Conservation (phyloP, 768 basidiomycete species). For the Fomitopsis serialis region DNA sequence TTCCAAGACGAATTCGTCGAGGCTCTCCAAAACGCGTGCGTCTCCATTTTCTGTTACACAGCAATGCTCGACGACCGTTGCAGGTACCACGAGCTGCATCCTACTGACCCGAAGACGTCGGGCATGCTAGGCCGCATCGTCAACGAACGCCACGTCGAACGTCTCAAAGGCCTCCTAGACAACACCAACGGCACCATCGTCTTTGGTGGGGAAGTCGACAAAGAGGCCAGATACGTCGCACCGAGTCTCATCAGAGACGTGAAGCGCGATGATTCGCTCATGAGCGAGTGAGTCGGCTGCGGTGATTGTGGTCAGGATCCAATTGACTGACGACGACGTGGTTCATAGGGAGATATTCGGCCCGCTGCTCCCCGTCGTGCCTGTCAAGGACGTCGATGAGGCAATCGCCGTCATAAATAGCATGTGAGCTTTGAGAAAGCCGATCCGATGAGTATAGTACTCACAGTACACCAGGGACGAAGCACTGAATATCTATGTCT, state of each 20-base stretch:
- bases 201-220: constrained; percentile 58
- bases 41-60: too few species aligned
- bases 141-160: constrained; percentile 45
- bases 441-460: too few species aligned
- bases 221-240: constrained; percentile 52
- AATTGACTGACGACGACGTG: neutral
- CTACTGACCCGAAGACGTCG: constrained; percentile 34
- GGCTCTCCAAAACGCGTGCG: constrained; percentile 40
- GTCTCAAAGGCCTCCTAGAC: constrained; percentile 59
- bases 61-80: too few species aligned
- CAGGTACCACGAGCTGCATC: constrained; percentile 56
- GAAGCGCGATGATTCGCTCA: constrained; percentile 57
- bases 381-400: constrained; percentile 63
- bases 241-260: constrained; percentile 71
- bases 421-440: too few species aligned
- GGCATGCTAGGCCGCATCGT: constrained; percentile 51
- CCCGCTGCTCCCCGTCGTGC: constrained; percentile 70
- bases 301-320: neutral
- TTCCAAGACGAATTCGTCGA: constrained; percentile 34
- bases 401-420: constrained; percentile 65
- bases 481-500: too few species aligned
- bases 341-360: constrained; percentile 76
- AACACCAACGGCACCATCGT: constrained; percentile 60
- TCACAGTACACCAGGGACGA: too few species aligned
- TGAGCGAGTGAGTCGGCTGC: constrained; percentile 63